Evolutionary conservation across 139 green algal genomes (phyloP), one percentile per base, ranked within the genome.

Genomic region (Penium margaritaceum): DNA sequence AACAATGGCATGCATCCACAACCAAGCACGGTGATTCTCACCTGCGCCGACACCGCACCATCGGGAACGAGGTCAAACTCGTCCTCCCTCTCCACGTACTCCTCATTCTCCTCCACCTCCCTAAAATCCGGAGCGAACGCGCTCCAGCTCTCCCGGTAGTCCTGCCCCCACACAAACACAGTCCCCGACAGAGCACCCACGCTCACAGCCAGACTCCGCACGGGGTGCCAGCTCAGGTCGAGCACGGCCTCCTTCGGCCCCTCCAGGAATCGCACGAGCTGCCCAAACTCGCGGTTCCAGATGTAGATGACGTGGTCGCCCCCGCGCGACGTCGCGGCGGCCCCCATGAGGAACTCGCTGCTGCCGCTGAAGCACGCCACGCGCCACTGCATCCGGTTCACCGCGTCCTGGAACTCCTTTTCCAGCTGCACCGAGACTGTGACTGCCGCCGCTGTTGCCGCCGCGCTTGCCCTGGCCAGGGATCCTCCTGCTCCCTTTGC

Each of bases 51-150:
- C n/a, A n/a, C n/a, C n/a, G n/a, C n/a, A n/a, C n/a, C n/a, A n/a
- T n/a, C n/a, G 12, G 36, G 77, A 15, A 71, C 88, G 54, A 86
- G 58, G 75, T 97, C 92, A 63, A 97, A 97, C 82, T 97, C 92
- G 68, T 96, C 91, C 67, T 97, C 92, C 3, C 74, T 67, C 78
- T 97, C 92, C 34, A 91, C 82, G 44, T 96, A 96, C 84, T 95
- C 91, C 41, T 85, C 68, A 79, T 95, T 95, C 36, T 93, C 85
- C 19, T 90, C 75, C n/a, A 97, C 84, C 83, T 95, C 90, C 51
- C 88, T 75, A 77, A 97, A 98, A 62, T 94, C 92, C 2, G 93
- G 93, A 0, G 92, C 92, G 76, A 98, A 98, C 19, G 89, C 89
- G 62, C 76, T 90, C 93, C 93, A 98, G 70, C 94, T 91, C 75